These are phyloP conservation scores for Teratosphaeria nubilosa DNA, from an alignment of 2,329 filamentous ascomycete species.

Conservation along the genomic window DNA sequence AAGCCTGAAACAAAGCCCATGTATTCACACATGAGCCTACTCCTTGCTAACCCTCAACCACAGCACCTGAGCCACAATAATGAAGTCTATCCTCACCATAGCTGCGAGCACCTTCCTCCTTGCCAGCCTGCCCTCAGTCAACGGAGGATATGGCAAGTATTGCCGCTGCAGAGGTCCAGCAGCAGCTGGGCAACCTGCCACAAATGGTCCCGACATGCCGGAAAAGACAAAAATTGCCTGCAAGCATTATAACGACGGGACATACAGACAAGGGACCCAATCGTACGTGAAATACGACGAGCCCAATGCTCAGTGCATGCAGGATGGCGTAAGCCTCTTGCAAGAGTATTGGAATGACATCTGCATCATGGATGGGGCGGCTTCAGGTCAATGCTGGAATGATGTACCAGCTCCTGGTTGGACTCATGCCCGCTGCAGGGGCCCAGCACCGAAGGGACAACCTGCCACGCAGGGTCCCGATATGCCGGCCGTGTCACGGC, in stretches of 20 bases:
- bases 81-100: not conserved
- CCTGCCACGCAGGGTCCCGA: not conserved
- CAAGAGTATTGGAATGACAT: not conserved
- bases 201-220: not conserved
- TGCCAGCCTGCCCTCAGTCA: not conserved
- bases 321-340: not conserved
- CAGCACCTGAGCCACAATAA: not conserved
- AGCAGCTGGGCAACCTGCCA: not conserved
- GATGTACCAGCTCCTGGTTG: not conserved
- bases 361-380: not conserved
- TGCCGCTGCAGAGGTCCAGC: not conserved
- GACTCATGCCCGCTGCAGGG: not conserved
- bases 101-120: not conserved
- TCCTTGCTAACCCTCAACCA: not conserved
- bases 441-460: not conserved
- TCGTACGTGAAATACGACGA: not conserved
- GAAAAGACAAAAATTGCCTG: not conserved
- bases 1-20: too few species aligned
- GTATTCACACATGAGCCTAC: not conserved
- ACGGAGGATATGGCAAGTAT: not conserved
- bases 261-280: not conserved
- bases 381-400: not conserved
- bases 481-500: not conserved
- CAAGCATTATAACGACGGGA: not conserved
- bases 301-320: not conserved